Percentiles rank a stretch among this genome's conserved stretches.
Evolutionary conservation across 176 grass and related monocot genomes (phyloP).

Genomic region (Juncus inflexus): DNA sequence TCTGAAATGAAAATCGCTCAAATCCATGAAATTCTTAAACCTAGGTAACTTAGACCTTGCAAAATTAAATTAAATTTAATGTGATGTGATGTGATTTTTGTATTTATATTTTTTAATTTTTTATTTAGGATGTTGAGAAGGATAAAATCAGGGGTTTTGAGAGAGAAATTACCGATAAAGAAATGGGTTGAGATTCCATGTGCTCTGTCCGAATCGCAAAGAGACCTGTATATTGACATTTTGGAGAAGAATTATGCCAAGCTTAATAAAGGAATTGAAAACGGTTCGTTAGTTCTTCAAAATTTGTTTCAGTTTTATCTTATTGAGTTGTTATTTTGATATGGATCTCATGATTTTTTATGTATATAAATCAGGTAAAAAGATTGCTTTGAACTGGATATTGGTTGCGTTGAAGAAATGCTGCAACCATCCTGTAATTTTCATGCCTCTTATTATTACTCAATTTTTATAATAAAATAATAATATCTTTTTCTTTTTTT

Average conservation of each 20-base stretch:
- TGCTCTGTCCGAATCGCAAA: slow-evolving; percentile 48
- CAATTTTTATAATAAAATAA: neutral
- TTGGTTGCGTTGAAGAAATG: slow-evolving; percentile 54
- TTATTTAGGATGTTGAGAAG: slow-evolving; percentile 58
- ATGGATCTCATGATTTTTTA: neutral
- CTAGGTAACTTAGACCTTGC: slow-evolving; percentile 31
- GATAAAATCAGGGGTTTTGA: slow-evolving; percentile 55
- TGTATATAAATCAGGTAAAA: slow-evolving; percentile 37
- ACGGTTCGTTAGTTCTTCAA: slow-evolving; percentile 28
- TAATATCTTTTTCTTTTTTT: too few relatives aligned
- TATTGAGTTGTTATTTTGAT: neutral
- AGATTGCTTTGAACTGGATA: slow-evolving; percentile 51
- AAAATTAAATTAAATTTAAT: too few relatives aligned
- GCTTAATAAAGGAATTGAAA: slow-evolving; percentile 46
- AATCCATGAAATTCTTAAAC: slow-evolving; percentile 62
- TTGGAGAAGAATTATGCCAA: slow-evolving; percentile 64
- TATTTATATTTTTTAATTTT: slow-evolving; percentile 24
- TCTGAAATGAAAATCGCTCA: slow-evolving; percentile 44
- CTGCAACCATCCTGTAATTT: slow-evolving; percentile 59
- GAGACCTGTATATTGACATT: slow-evolving; percentile 68
- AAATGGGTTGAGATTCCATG: slow-evolving; percentile 81
- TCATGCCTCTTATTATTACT: slow-evolving; percentile 12
- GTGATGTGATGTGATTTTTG: too few relatives aligned
- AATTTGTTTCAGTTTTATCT: neutral
- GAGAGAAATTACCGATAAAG: slow-evolving; percentile 53